Evolutionary conservation across 257 asterid species (phyloP), one percentile per base, ranked within the genome.

Genomic region (Craterostigma plantagineum): DNA sequence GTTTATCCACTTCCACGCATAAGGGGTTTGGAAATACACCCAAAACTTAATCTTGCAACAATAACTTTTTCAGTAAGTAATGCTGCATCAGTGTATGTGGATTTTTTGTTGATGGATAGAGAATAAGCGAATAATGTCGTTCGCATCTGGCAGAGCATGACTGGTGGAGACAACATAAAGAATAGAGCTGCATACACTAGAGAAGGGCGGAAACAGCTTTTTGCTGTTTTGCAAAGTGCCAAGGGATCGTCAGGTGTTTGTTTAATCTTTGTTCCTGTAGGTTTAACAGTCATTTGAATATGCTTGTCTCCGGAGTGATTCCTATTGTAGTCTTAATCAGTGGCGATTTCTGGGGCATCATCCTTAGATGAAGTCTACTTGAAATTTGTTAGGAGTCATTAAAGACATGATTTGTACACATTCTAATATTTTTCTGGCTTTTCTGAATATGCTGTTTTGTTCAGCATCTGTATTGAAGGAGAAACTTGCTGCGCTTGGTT

Each of bases 221-320:
- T 90, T 54, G 92, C 99, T 50, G 95, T 90, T 69, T 55, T 90
- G 69, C 99, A 90, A 63, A 76, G 91, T 67, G 99, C 94, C 58
- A 65, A 92, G 67, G 99, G 99, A 50, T 83, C 99, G 46, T 90
- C 99, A 75, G 99, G 99, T 87, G 67, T 60, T 61, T 60, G 34
- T 43, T 42, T 50, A 35, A 33, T 49, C 45, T n/a, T 37, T 37
- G 18, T 47, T 57, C 48, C 40, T 38, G 34, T 38, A 43, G 61
- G 48, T 35, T 52, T 14, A 52, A 42, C 55, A 23, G 6, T 23
- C 30, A 23, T 23, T 23, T 23, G 30, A 23, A 23, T 23, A 23
- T 23, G 30, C 30, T 23, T 23, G 30, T 23, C 30, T 23, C 30
- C 6, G 6, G 30, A 23, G 30, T 6, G 30, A 23, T 23, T 23